Evolutionary conservation across 2,329 filamentous ascomycete genomes (phyloP).

Genomic region (Scytalidium sp.): DNA sequence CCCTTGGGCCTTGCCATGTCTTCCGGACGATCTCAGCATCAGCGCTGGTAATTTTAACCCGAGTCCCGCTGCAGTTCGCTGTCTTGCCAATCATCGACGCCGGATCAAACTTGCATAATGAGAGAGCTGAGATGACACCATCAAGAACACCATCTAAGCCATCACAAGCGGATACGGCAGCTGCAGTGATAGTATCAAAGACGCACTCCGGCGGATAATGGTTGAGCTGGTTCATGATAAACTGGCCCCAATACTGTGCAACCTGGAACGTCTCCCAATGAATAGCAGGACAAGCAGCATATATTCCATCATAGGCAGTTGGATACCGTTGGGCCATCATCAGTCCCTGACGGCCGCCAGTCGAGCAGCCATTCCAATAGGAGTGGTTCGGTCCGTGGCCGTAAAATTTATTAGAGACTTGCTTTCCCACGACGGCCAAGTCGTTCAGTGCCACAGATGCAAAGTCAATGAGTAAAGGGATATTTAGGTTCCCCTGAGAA

Average conservation of each 20-base stretch:
- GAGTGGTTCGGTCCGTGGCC: constrained; percentile 29
- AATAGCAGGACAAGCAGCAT: constrained; percentile 34
- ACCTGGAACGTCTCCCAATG: constrained; percentile 19
- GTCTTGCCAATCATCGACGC: constrained; percentile 6
- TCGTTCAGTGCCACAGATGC: constrained; percentile 34
- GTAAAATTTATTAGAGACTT: constrained; percentile 30
- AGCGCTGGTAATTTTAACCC: constrained; percentile 2
- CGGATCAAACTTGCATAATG: constrained; percentile 11
- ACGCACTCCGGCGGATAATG: constrained; percentile 9
- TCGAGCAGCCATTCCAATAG: constrained; percentile 35
- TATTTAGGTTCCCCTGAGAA: constrained; percentile 13
- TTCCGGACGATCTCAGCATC: constrained; percentile 6
- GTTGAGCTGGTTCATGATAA: constrained; percentile 13
- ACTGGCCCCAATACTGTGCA: constrained; percentile 4
- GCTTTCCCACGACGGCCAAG: constrained; percentile 29
- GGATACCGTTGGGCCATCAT: constrained; percentile 35
- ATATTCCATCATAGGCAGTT: constrained; percentile 35
- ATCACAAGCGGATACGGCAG: constrained; percentile 12
- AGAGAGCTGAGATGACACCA: constrained; percentile 11
- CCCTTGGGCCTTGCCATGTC: constrained; percentile 1
- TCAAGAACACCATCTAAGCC: constrained; percentile 14
- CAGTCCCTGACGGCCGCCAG: constrained; percentile 34
- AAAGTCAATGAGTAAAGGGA: constrained; percentile 31
- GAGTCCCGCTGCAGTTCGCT: constrained; percentile 5
- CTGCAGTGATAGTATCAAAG: constrained; percentile 11